These are phyloP conservation scores for Penicillium hesseltinei DNA, from an alignment of 2,329 filamentous ascomycete species.

Conservation along the genomic window DNA sequence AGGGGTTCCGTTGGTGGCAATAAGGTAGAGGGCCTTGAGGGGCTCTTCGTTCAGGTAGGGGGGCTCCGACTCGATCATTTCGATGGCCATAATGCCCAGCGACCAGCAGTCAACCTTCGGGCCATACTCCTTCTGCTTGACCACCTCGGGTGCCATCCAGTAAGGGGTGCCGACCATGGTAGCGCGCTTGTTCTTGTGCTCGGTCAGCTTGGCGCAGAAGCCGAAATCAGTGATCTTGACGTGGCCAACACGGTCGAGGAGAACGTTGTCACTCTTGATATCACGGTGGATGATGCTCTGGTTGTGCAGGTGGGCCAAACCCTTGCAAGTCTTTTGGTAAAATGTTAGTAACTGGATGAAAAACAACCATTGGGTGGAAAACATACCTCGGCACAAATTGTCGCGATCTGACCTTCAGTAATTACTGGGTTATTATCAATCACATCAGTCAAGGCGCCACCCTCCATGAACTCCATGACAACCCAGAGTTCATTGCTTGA, in stretches of 20 bases:
- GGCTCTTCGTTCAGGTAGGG: conserved; percentile 98
- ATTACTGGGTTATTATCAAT: conserved; percentile 97
- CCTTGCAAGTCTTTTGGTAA: conserved; percentile 76
- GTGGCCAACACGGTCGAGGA: conserved; percentile 88
- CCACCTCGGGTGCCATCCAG: conserved; percentile 99
- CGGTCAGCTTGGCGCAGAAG: conserved; percentile 97
- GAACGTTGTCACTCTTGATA: conserved; percentile 98
- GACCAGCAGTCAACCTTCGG: conserved; percentile 99
- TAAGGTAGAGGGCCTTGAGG: conserved; percentile 93
- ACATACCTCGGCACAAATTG: conserved; percentile 90
- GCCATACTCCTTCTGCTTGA: conserved; percentile 98
- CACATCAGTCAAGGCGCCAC: conserved; percentile 93
- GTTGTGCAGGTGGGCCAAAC: conserved; percentile 87
- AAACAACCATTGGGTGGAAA: neutral
- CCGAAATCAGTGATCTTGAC: conserved; percentile 99
- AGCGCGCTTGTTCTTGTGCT: conserved; percentile 92
- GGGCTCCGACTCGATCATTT: conserved; percentile 99
- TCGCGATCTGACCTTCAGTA: conserved; percentile 94
- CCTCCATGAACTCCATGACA: conserved; percentile 99
- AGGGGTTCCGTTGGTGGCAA: conserved; percentile 95
- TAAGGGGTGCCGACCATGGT: conserved; percentile 99
- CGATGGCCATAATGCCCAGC: conserved; percentile 98
- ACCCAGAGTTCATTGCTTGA: conserved; percentile 97
- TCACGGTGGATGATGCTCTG: conserved; percentile 98
- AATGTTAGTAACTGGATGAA: conserved; percentile 13